These are phyloP conservation scores for Vaccinium corymbosum DNA, from an alignment of 148 eudicot genomes.

Conservation along the genomic window DNA sequence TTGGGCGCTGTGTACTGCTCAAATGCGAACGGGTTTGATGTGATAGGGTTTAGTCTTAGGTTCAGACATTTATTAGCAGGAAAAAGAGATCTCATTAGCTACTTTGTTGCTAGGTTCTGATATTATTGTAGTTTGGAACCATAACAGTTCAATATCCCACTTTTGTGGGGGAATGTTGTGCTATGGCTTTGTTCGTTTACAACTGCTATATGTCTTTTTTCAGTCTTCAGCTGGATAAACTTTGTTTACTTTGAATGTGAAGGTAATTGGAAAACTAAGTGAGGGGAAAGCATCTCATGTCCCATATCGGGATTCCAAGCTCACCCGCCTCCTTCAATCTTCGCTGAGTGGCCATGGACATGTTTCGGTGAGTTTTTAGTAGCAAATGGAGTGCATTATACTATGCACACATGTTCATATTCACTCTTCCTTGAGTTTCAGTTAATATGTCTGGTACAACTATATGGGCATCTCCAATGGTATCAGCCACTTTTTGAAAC, in stretches of 20 bases:
- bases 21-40: neutral
- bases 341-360: slow-evolving; percentile 97
- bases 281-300: slow-evolving; percentile 96
- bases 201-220: neutral
- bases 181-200: neutral
- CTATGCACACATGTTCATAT: neutral
- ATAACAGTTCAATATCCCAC: slow-evolving; percentile 4
- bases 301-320: slow-evolving; percentile 97
- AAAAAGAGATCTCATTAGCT: neutral
- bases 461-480: neutral
- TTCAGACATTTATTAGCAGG: neutral
- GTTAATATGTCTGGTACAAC: neutral
- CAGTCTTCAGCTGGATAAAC: slow-evolving; percentile 10
- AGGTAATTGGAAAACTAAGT: slow-evolving; percentile 99
- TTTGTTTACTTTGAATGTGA: slow-evolving; percentile 19
- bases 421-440: neutral
- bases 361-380: slow-evolving; percentile 68
- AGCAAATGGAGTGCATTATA: neutral
- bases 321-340: slow-evolving; percentile 90
- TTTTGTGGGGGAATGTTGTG: neutral
- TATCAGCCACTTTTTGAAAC: neutral
- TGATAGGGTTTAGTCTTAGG: neutral
- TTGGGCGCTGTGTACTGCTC: slow-evolving; percentile 3
- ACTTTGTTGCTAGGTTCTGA: neutral
- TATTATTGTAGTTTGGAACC: neutral